Conservation (phyloP, 2,329 filamentous ascomycete species). For the Nannizzia gypsea region DNA sequence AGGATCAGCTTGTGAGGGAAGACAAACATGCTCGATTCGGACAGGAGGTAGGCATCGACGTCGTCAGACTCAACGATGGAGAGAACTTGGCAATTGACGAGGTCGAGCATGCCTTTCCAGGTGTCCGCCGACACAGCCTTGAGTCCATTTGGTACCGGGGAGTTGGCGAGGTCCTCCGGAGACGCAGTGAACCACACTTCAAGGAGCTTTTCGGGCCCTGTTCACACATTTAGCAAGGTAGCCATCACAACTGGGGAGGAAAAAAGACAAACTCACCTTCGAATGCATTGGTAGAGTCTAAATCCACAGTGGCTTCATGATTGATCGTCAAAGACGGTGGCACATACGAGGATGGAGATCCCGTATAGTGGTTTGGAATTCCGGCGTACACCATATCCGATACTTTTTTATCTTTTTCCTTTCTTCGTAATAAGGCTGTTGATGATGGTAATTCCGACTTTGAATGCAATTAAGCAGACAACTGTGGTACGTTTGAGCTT, state of each 20-base stretch:
- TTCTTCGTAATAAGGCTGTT: not conserved
- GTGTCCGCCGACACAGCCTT: constrained; percentile 73
- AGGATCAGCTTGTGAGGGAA: constrained; percentile 99
- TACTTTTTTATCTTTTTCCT: not conserved
- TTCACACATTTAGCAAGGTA: constrained; percentile 9
- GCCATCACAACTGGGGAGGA: not conserved
- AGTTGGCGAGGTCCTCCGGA: constrained; percentile 57
- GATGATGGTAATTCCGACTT: not conserved
- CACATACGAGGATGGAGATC: constrained; percentile 63
- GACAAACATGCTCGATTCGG: constrained; percentile 99
- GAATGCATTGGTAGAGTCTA: constrained; percentile 92
- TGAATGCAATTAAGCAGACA: constrained; percentile 9
- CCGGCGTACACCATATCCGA: constrained; percentile 74
- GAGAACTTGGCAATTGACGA: constrained; percentile 96
- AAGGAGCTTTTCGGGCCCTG: constrained; percentile 88
- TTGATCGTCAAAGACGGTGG: constrained; percentile 94
- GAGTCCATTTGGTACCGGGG: constrained; percentile 61
- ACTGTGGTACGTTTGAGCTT: constrained; percentile 1
- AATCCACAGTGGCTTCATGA: constrained; percentile 79
- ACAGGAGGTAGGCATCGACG: constrained; percentile 91
- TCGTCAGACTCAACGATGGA: constrained; percentile 88
- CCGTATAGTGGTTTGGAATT: constrained; percentile 68
- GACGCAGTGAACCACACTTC: constrained; percentile 96
- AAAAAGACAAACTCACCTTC: constrained; percentile 50
- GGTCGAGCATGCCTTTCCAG: constrained; percentile 94